A percentile compares a stretch with the other conserved stretches of the same genome.
phyloP scores from a whole-genome alignment of 768 basidiomycete species.

The Tubosaeta sp. region DNA sequence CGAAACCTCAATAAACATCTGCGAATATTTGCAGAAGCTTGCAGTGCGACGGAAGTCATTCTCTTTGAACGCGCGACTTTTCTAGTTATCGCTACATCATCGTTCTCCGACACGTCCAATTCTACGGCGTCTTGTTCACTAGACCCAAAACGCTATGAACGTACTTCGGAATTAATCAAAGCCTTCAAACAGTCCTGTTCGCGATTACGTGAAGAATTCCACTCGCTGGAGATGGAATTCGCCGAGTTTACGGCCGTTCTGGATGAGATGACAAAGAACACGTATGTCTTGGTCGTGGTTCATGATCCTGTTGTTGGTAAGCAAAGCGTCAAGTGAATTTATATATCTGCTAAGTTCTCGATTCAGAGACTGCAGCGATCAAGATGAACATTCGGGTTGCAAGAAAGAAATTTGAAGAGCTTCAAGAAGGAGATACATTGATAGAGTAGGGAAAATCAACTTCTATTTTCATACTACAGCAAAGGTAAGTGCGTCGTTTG shows the following conservation, averaged over 20 bases:
- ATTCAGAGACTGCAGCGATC: constrained; percentile 79
- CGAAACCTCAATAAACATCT: constrained; percentile 85
- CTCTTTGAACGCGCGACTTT: constrained; percentile 97
- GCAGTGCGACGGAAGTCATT: constrained; percentile 89
- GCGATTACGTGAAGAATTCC: constrained; percentile 80
- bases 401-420: constrained; percentile 82
- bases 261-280: constrained; percentile 90
- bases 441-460: constrained; percentile 16
- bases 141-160: constrained; percentile 73
- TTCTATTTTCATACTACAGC: not conserved
- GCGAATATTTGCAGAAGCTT: constrained; percentile 78
- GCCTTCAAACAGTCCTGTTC: constrained; percentile 91
- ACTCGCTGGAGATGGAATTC: constrained; percentile 82
- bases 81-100: constrained; percentile 90
- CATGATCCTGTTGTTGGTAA: constrained; percentile 86
- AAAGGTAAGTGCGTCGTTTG: constrained; percentile 1
- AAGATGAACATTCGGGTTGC: constrained; percentile 86
- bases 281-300: constrained; percentile 86
- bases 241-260: constrained; percentile 84
- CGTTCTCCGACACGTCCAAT: constrained; percentile 35
- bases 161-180: constrained; percentile 91
- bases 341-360: not conserved
- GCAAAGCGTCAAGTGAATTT: constrained; percentile 14
- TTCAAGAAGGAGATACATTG: constrained; percentile 76
- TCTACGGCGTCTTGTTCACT: constrained; percentile 38